Evolutionary conservation across 352 stramenopile species (phyloP).

Genomic region (Globisporangium spinosum): DNA sequence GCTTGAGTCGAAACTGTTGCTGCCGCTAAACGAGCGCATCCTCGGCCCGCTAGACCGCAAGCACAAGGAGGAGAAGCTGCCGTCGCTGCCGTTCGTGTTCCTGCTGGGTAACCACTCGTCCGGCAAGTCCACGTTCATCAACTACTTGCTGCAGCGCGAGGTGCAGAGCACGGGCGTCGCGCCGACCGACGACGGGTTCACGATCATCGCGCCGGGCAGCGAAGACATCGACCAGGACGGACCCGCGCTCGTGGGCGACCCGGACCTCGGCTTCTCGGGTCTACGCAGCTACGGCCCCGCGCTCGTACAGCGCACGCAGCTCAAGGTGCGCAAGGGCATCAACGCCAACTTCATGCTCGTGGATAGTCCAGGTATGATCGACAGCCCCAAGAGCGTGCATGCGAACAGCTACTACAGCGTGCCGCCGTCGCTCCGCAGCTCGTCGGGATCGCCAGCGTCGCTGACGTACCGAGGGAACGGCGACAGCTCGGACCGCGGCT

Average conservation of each 20-base stretch:
- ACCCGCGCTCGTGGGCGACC: slow-evolving; percentile 93
- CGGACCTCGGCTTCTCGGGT: slow-evolving; percentile 96
- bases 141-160: slow-evolving; percentile 94
- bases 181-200: slow-evolving; percentile 99
- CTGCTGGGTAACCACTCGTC: slow-evolving; percentile 98
- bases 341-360: slow-evolving; percentile 97
- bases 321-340: slow-evolving; percentile 96
- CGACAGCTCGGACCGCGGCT: slow-evolving; percentile 86
- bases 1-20: slow-evolving; percentile 63
- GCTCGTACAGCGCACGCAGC: slow-evolving; percentile 97
- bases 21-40: slow-evolving; percentile 84
- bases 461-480: slow-evolving; percentile 40
- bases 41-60: slow-evolving; percentile 86
- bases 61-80: slow-evolving; percentile 89
- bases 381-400: slow-evolving; percentile 88
- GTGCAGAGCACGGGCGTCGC: slow-evolving; percentile 99
- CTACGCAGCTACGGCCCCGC: slow-evolving; percentile 95
- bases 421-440: slow-evolving; percentile 25
- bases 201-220: slow-evolving; percentile 95
- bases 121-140: slow-evolving; percentile 99
- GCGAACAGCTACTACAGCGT: slow-evolving; percentile 53
- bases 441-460: slow-evolving; percentile 12
- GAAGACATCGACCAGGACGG: slow-evolving; percentile 97
- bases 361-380: slow-evolving; percentile 99
- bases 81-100: slow-evolving; percentile 97